A percentile compares a stretch with the other conserved stretches of the same genome.
These are phyloP conservation scores for Eustoma russellianum DNA, from an alignment of 257 asterid species.

Conservation along the genomic window DNA sequence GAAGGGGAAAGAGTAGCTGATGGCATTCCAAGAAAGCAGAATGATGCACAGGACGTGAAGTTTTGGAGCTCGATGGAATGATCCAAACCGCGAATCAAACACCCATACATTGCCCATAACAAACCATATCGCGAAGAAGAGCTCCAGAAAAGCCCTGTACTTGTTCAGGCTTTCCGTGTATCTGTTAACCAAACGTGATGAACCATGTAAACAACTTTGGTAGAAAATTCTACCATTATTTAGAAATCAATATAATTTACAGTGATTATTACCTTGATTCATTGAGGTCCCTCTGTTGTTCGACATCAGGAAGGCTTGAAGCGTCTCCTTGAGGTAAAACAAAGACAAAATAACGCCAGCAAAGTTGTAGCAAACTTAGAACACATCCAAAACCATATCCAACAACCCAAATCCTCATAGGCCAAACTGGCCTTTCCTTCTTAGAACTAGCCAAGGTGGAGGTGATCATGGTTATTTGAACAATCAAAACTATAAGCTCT, in stretches of 20 bases:
- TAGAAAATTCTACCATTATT: too few relatives aligned
- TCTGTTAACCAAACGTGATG: conserved; percentile 25
- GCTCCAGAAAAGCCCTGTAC: conserved; percentile 54
- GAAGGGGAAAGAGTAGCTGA: conserved; percentile 89
- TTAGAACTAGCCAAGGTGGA: conserved; percentile 43
- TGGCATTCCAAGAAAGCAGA: conserved; percentile 76
- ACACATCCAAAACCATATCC: conserved; percentile 75
- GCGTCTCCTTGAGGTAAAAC: conserved; percentile 17
- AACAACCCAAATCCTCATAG: conserved; percentile 76
- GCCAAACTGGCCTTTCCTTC: conserved; percentile 83
- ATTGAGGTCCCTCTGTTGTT: conserved; percentile 51
- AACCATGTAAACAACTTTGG: background rate
- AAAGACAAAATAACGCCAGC: conserved; percentile 41
- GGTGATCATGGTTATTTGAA: conserved; percentile 37
- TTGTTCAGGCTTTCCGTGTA: conserved; percentile 38
- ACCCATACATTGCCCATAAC: conserved; percentile 97
- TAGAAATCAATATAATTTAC: background rate
- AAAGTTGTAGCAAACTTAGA: conserved; percentile 41
- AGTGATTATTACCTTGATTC: conserved; percentile 45
- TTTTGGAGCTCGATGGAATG: conserved; percentile 57
- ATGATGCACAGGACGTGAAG: conserved; percentile 80
- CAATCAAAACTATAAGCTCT: conserved; percentile 43
- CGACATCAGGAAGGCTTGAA: conserved; percentile 37
- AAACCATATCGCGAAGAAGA: conserved; percentile 89
- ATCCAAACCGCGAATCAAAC: conserved; percentile 70